These are phyloP conservation scores for Pontederia crassipes DNA, from an alignment of 176 grass and related monocot genomes.

Conservation along the genomic window DNA sequence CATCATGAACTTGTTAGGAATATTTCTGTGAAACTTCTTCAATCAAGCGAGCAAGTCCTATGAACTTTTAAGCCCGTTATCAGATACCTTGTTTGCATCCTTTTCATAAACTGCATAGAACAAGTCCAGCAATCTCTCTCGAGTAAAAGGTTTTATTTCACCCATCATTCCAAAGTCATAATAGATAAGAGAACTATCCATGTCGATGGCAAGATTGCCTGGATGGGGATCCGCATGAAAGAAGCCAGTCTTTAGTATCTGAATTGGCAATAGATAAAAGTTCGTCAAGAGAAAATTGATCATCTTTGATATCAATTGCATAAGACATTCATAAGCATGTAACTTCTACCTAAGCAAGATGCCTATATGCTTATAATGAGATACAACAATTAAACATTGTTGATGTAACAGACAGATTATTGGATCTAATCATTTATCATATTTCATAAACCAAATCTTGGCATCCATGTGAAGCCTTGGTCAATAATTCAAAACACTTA, in stretches of 20 bases:
- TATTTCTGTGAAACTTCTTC: neutral
- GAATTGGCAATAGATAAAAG: conserved; percentile 24
- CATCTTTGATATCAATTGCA: neutral
- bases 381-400: too few relatives aligned
- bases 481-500: too few relatives aligned
- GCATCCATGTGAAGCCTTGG: too few relatives aligned
- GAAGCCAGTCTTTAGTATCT: conserved; percentile 92
- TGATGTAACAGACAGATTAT: too few relatives aligned
- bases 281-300: conserved; percentile 2
- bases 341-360: neutral
- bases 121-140: conserved; percentile 79
- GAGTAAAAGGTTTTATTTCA: conserved; percentile 94
- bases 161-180: conserved; percentile 99
- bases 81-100: conserved; percentile 86
- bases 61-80: neutral
- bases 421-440: too few relatives aligned
- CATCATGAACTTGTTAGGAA: too few relatives aligned
- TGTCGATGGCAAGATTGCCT: conserved; percentile 92
- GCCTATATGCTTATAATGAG: neutral
- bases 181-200: conserved; percentile 77
- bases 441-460: too few relatives aligned
- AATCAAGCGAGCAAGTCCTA: neutral
- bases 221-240: conserved; percentile 98
- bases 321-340: neutral
- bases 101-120: conserved; percentile 97